A percentile compares a stretch with the other conserved stretches of the same genome.
Conservation (phyloP, 2,329 filamentous ascomycete genomes). For the Colletotrichum orbiculare region DNA sequence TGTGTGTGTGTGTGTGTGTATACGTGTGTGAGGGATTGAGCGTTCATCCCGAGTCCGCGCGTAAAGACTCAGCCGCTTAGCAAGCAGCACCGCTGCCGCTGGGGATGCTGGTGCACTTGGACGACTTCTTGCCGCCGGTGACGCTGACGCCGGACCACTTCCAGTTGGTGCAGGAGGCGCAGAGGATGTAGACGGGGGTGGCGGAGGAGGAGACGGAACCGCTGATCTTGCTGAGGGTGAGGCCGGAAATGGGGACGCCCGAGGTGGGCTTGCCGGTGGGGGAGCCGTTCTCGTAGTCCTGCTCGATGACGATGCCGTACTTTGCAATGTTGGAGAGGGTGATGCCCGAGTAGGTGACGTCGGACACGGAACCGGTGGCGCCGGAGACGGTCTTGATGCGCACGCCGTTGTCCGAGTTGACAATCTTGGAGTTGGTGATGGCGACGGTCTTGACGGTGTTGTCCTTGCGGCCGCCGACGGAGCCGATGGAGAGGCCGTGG, state of each 20-base stretch:
- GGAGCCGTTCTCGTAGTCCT: conserved; percentile 61
- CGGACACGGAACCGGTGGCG: conserved; percentile 56
- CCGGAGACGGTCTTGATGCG: conserved; percentile 61
- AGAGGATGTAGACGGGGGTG: conserved; percentile 64
- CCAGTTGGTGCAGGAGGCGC: conserved; percentile 64
- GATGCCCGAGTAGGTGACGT: conserved; percentile 56
- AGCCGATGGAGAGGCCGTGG: conserved; percentile 56
- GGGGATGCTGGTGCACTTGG: conserved; percentile 43
- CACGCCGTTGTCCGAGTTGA: conserved; percentile 64
- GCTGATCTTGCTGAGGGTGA: conserved; percentile 55
- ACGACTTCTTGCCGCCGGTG: conserved; percentile 60
- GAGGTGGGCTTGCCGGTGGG: conserved; percentile 56
- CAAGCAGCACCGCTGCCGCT: conserved; percentile 33
- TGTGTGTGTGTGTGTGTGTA: not conserved
- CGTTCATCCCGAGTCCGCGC: too few species aligned
- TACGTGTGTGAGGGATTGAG: not conserved
- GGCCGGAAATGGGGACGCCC: conserved; percentile 64
- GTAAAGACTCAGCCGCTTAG: conserved; percentile 9
- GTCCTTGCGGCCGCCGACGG: conserved; percentile 58
- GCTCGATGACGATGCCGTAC: conserved; percentile 52
- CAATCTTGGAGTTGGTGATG: conserved; percentile 61
- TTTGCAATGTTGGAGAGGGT: conserved; percentile 54
- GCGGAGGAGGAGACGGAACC: conserved; percentile 54
- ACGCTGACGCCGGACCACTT: conserved; percentile 61
- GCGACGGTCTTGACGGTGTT: conserved; percentile 64